Evolutionary conservation across 1,284 basidiomycete species (phyloP), one percentile per base, ranked within the genome.

Genomic region (Laetiporus sulphureus): DNA sequence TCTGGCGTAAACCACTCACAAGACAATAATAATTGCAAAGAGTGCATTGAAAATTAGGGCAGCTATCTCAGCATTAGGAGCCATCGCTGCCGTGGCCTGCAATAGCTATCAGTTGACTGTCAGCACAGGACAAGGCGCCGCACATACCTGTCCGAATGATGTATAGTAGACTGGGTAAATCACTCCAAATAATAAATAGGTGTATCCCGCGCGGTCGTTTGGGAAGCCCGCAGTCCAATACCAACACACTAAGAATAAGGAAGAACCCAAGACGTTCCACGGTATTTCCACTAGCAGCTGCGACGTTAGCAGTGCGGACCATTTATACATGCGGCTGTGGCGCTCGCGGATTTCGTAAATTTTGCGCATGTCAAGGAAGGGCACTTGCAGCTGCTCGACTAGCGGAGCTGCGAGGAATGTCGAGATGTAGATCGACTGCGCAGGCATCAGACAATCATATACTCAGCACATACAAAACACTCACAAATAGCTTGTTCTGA

Each of bases 281-380:
- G 81, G 82, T 2, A 82, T 44, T 46, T 82, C 80, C n/a, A 73
- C 71, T 3, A 79, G 51, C 35, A 83, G 66, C 48, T 82, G 79
- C 0, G 77, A 65, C 0, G 76, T 68, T 35, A 79, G 55, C 31
- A 91, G 72, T 0, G 84, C 77, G 4, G 77, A 69, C 91, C 91
- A 93, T 30, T 77, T 77, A 65, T 91, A 93, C 54, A 87, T 86
- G 53, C 83, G 75, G 47, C 81, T 83, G 1, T 77, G 75, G 1
- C 74, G 67, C 57, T 83, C 80, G 31, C 80, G 71, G 24, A 73
- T 66, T 50, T 81, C 77, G 61, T 77, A 84, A 21, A 83, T 66
- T 32, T 68, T 62, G 15, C 77, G 68, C 55, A 66, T 69, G 39
- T 62, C 57, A 38, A 78, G 66, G 59, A 71, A 77, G 0, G 69